These are phyloP conservation scores for Thielaviopsis punctulata DNA, from an alignment of 2,329 filamentous ascomycete species.

Conservation along the genomic window DNA sequence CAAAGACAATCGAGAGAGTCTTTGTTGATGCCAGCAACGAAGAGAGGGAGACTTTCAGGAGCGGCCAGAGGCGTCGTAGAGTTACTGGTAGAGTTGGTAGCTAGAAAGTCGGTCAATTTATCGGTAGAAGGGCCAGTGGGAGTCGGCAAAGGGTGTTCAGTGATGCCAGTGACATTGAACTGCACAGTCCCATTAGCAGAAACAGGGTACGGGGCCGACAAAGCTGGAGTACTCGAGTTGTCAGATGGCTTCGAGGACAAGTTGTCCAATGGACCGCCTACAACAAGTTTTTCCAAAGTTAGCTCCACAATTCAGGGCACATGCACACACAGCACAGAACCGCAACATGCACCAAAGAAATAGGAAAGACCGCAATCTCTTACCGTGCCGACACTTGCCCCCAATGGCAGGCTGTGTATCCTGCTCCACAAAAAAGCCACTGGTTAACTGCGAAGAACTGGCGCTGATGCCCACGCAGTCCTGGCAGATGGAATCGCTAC, in stretches of 20 bases:
- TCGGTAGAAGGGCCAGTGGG: not conserved
- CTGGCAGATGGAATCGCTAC: slow-evolving; percentile 3
- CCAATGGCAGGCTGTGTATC: slow-evolving; percentile 1
- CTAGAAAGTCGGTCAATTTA: too few relatives aligned
- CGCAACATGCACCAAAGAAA: not conserved
- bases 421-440: slow-evolving; percentile 7
- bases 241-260: not conserved
- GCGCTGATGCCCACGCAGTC: slow-evolving; percentile 3
- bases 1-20: slow-evolving; percentile 11
- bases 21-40: slow-evolving; percentile 11
- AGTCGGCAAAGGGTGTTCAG: not conserved
- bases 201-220: not conserved
- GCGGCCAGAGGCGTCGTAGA: not conserved
- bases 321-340: not conserved
- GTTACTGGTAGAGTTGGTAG: not conserved
- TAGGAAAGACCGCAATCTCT: not conserved
- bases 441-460: not conserved
- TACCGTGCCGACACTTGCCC: slow-evolving; percentile 11
- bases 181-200: not conserved
- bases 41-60: not conserved
- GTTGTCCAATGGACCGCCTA: slow-evolving; percentile 8
- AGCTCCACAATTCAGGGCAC: not conserved
- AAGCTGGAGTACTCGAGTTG: not conserved
- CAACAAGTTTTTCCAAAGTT: not conserved
- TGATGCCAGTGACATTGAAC: not conserved